phyloP scores from a whole-genome alignment of 345 rosid species.

The thale cress (Arabidopsis thaliana) region DNA sequence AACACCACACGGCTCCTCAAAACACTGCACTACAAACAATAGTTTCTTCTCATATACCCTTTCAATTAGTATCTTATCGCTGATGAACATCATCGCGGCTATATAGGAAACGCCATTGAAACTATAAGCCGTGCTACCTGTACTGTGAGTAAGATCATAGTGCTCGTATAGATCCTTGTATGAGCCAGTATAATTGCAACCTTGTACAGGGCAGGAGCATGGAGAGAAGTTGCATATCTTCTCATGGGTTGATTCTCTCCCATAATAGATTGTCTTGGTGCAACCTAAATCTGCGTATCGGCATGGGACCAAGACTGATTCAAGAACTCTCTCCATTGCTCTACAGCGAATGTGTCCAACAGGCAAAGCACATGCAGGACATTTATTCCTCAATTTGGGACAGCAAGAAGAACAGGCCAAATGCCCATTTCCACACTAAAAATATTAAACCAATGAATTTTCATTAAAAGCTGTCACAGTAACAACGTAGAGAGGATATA shows the following conservation, averaged over 20 bases:
- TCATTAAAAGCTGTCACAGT: too few relatives aligned
- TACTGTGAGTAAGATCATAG: neutral
- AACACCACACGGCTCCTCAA: neutral
- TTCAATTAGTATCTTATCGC: too few relatives aligned
- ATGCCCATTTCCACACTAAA: conserved; percentile 61
- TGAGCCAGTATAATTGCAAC: conserved; percentile 37
- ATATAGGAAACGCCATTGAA: neutral
- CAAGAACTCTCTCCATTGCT: conserved; percentile 54
- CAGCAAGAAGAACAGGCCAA: conserved; percentile 54
- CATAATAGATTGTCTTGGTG: conserved; percentile 30
- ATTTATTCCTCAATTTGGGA: conserved; percentile 44
- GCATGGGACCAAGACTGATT: conserved; percentile 47
- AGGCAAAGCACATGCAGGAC: conserved; percentile 46
- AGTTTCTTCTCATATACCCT: neutral
- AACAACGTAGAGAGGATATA: too few relatives aligned
- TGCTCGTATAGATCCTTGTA: conserved; percentile 40
- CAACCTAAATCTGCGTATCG: conserved; percentile 51
- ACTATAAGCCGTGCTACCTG: too few relatives aligned
- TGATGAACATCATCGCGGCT: too few relatives aligned
- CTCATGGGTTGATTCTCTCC: conserved; percentile 45
- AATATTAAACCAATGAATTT: neutral
- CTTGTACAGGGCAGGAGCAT: conserved; percentile 50
- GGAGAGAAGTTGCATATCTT: conserved; percentile 41
- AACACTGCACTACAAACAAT: neutral
- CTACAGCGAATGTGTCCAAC: conserved; percentile 52